Base-by-base conservation (phyloP, 352 stramenopile species). In the Phytopythium vexans region DNA sequence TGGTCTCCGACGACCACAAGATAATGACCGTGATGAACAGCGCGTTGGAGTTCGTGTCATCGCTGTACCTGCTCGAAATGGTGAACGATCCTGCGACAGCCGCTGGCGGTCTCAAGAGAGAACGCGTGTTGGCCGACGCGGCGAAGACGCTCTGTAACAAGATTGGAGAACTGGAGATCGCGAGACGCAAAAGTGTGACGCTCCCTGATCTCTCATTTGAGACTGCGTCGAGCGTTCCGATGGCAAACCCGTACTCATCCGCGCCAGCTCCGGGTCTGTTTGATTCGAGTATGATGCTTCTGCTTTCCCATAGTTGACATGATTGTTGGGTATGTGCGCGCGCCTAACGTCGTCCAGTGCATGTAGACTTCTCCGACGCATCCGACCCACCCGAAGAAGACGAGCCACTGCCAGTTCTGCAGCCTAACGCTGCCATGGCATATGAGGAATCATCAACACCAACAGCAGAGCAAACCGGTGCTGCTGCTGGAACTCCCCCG, bases 21-120 rank as follows among this genome's bases (percentile, higher is more conserved):
- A 58, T 42, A 5, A 44, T 48, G 21, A 33, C 57, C 5, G 44
- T 49, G n/a, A 33, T 70, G 5, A 44, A 58, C 6, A 58, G 50
- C 4, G 66, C 66, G 35, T 38, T 74, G 31, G 55, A 68, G 21
- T 74, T 74, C 49, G 51, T 74, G 8, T 70, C 66, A 38, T 60
- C 66, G 52, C 61, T 74, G 14, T 68, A 68, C 36, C 41, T 74
- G 51, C 41, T 70, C 8, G 66, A 68, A 16, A 48, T 68, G 7
- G 43, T 52, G 4, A 46, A 52, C 7, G 51, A 66, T 5, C 21
- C 46, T 0, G 36, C 16, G 16, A 45, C 48, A 14, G 32, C 4
- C 44, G 32, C 6, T 16, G 32, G 21, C 27, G 15, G 15, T 9
- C 37, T 41, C 14, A 9, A 5, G 8, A 64, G 60, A 36, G 52